Percentiles rank a stretch among this genome's conserved stretches.
phyloP scores from a whole-genome alignment of 202 grass and related monocot species.

The Brachypodium distachyon region DNA sequence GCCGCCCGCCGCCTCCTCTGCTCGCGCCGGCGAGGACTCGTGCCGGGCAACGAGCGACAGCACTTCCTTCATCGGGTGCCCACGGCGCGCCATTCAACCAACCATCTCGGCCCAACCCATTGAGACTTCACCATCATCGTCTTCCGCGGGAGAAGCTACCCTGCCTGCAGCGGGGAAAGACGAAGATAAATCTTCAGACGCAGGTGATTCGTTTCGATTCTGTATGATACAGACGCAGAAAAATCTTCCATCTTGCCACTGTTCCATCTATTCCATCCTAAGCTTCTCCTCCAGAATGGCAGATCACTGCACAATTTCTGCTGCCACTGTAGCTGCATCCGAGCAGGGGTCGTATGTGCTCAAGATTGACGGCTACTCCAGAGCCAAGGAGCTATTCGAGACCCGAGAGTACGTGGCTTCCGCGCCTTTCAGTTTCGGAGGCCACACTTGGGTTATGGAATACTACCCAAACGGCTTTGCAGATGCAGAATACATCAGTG shows the following conservation, averaged over 20 bases:
- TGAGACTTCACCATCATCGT: too few species aligned
- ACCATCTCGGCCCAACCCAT: too few species aligned
- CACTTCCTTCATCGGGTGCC: too few species aligned
- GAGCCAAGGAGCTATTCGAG: background rate
- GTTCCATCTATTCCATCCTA: background rate
- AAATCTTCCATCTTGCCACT: background rate
- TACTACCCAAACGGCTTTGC: background rate
- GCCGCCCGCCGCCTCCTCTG: too few species aligned
- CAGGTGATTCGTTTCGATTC: too few species aligned
- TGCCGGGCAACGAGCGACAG: too few species aligned
- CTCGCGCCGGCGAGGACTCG: too few species aligned
- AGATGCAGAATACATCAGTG: background rate
- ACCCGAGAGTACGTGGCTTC: background rate
- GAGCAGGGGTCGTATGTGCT: background rate
- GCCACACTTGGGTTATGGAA: background rate
- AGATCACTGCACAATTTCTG: background rate
- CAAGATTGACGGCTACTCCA: slow-evolving; percentile 6
- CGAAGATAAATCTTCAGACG: too few species aligned
- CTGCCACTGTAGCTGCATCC: background rate
- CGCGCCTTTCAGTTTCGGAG: background rate
- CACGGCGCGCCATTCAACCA: too few species aligned
- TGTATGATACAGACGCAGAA: background rate
- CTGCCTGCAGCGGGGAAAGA: too few species aligned
- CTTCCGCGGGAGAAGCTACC: too few species aligned
- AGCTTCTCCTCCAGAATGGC: background rate